Evolutionary conservation across 768 basidiomycete genomes (phyloP), one percentile per base, ranked within the genome.

Genomic region (Lactifluus rugatus): DNA sequence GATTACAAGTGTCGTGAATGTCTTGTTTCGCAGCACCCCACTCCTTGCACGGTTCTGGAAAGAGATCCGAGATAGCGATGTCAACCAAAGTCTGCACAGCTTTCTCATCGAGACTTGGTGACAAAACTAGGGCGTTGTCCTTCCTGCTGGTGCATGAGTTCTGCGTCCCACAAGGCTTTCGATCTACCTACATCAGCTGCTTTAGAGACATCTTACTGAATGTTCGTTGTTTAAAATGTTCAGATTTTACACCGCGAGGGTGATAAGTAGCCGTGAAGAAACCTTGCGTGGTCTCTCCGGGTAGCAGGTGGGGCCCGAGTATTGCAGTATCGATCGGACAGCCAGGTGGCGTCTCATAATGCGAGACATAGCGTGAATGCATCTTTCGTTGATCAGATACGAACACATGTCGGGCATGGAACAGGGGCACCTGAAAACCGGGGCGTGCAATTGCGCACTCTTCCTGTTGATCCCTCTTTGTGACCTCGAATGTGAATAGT

Each of bases 401-500:
- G 16, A 16, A 49, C 16, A 5, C 8, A 32, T 31, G 9, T 4
- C 13, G 16, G 36, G 7, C 7, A 8, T 17, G 5, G 19, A 3
- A 23, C 10, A 10, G 37, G 19, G 47, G 70, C 63, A 81, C 81
- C 62, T 66, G 70, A 63, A 82, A 81, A 0, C 81, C 81, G 7
- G 70, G 67, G 17, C 71, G 70, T 16, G 69, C 64, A 2, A 67
- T 64, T 4, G 80, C 78, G 5, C 72, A 70, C 62, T 82, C 82
- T 51, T 80, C 79, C 60, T 82, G 78, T 52, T 82, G 78, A n/a
- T 74, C 74, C 5, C 76, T 81, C 66, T 82, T 79, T 0, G 73
- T 66, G 1, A 83, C 81, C 52, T 78, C 76, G 54, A 81, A 83
- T 0, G 73, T 74, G 63, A 78, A 79, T 53, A 83, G 68, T 13